Base-by-base conservation (phyloP, 1,284 basidiomycete species). In the Ustilago nuda region DNA sequence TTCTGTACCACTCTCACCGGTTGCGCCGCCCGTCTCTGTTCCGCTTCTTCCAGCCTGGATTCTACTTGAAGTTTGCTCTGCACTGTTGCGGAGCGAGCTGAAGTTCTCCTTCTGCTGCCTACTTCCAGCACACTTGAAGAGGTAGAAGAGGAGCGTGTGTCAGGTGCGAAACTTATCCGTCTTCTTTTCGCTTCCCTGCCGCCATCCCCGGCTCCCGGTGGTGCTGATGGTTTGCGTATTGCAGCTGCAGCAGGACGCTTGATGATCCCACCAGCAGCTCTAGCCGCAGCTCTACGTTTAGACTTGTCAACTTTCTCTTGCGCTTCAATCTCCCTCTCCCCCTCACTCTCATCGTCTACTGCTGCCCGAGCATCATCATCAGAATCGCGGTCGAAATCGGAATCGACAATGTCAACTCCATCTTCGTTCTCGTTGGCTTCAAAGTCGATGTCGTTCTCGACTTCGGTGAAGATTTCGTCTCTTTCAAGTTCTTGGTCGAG, bases 1-100 rank as follows among this genome's bases (percentile, higher is more conserved):
- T 67, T 77, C 17, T 50, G 57, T 2, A 56, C 72, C 33, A 56
- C 60, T 27, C 58, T 65, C 33, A 41, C 48, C 11, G 67, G 65
- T 57, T 37, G 54, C 37, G 65, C 36, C 30, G 91, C 92, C 85
- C 90, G 90, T 73, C 90, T 90, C 75, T 90, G 88, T 78, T 91
- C 89, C 3, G 89, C 90, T 72, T 91, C 88, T 73, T 90, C 90
- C 46, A 86, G 60, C 32, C 83, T 67, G 27, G 72, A 78, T 63
- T 85, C 70, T 8, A 82, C 79, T 27, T 78, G 72, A 15, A 74
- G 59, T 54, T 83, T 83, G 56, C 59, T 70, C 56, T 82, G 77
- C 37, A 86, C 76, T 1, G 83, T 83, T 1, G 82, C 48, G 2
- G 67, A 30, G 8, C 83, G 67, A 11, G 72, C 61, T 23, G 78